These are phyloP conservation scores for Physcia stellaris DNA, from an alignment of 495 filamentous ascomycete species.

Conservation along the genomic window DNA sequence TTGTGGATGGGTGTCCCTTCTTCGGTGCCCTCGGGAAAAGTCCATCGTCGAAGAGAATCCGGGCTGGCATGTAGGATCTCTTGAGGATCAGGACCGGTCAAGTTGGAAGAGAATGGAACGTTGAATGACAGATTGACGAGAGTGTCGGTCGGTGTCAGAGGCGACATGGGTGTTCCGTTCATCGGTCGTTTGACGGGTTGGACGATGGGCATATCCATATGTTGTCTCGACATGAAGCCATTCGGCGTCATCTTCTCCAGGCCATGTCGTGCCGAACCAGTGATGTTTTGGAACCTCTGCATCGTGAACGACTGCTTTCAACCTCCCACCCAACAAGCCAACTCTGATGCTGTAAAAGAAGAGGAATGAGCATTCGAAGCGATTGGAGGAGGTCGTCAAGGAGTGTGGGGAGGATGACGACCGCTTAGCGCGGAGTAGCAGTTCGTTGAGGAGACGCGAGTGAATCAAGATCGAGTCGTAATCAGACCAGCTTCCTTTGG, in stretches of 20 bases:
- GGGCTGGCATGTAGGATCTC: conserved; percentile 82
- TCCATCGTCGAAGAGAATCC: conserved; percentile 76
- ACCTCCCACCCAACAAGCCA: too few species aligned
- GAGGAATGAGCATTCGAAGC: conserved; percentile 9
- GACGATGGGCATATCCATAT: conserved; percentile 56
- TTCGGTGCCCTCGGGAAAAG: conserved; percentile 71
- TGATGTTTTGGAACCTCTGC: conserved; percentile 89
- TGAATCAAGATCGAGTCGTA: too few species aligned
- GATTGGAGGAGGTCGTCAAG: conserved; percentile 5
- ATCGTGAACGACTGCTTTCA: conserved; percentile 35
- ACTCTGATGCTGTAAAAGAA: conserved; percentile 1
- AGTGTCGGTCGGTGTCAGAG: conserved; percentile 49
- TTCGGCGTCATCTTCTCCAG: conserved; percentile 82
- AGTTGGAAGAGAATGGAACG: conserved; percentile 81
- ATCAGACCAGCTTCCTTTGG: too few species aligned
- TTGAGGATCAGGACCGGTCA: conserved; percentile 78
- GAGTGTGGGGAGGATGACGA: conserved; percentile 9
- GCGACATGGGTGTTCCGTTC: conserved; percentile 50
- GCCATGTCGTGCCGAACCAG: conserved; percentile 71
- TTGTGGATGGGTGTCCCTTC: conserved; percentile 73
- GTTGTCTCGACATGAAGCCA: conserved; percentile 62
- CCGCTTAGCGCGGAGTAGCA: conserved; percentile 12
- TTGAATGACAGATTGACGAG: conserved; percentile 80
- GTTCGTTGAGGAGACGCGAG: too few species aligned
- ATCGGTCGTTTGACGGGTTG: conserved; percentile 52